Conservation (phyloP, 345 rosid genomes). For the Ceriops tagal region DNA sequence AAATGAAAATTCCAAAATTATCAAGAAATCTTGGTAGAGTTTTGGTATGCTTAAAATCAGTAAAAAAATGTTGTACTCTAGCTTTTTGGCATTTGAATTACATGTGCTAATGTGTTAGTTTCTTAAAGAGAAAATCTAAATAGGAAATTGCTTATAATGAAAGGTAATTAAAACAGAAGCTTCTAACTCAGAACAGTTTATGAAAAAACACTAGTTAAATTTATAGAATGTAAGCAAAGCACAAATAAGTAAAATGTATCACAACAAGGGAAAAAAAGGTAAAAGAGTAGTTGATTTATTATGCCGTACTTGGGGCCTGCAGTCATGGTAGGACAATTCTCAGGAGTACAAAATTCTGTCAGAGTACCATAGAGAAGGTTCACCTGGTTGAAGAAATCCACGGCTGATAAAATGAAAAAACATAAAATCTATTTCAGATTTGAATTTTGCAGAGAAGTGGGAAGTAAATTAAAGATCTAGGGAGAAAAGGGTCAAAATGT, state of each 20-base stretch:
- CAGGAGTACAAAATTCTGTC: conserved; percentile 95
- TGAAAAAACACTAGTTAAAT: neutral
- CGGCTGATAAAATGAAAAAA: conserved; percentile 58
- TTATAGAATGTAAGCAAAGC: neutral
- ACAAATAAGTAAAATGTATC: neutral
- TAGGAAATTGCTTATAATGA: neutral
- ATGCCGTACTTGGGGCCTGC: conserved; percentile 96
- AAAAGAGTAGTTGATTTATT: neutral
- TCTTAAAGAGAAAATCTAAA: neutral
- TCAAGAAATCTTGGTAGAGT: too few relatives aligned
- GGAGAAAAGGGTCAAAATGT: neutral
- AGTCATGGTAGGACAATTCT: conserved; percentile 95
- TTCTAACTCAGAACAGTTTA: too few relatives aligned
- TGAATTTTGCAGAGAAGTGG: conserved; percentile 3
- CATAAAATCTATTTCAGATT: conserved; percentile 21
- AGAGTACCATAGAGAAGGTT: conserved; percentile 97
- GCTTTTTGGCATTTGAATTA: neutral
- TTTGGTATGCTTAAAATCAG: too few relatives aligned
- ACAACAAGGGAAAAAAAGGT: neutral
- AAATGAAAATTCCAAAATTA: too few relatives aligned
- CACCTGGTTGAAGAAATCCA: conserved; percentile 99
- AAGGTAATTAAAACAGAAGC: neutral
- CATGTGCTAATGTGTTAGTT: neutral
- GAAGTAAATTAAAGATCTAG: neutral
- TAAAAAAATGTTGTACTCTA: neutral